Base-by-base conservation (phyloP, 1,284 basidiomycete species). In the Veloporphyrellus conicus region DNA sequence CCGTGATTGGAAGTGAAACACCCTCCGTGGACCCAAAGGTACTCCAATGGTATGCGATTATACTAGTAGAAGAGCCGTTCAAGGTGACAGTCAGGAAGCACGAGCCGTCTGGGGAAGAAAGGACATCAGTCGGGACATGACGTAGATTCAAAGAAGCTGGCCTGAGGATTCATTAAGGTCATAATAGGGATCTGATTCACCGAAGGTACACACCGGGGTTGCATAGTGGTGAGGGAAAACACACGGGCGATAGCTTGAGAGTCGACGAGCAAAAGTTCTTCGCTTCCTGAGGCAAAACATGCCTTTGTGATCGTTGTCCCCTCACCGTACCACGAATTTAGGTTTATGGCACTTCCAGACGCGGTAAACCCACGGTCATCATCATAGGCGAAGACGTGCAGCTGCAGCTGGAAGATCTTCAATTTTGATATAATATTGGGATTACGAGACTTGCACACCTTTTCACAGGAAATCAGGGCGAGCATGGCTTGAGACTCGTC, bases 1-100 rank as follows among this genome's bases (percentile, higher is more conserved):
- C 56, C 2, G 60, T 52, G 16, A 73, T 52, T 19, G 62, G 53
- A 3, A 77, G 56, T 16, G 53, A 36, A n/a, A 75, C 69, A 11
- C 79, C 79, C 11, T 64, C 58, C 1, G 68, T 69, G 1, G 74
- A 73, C 2, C 79, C 79, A 54, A 82, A 81, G 0, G 75, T 79
- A 2, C 63, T 65, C 76, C 76, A 79, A 49, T 82, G 80, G 54
- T 75, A 78, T 6, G 74, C 72, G 4, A 60, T 60, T 10, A 76
- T 48, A 3, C 46, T 47, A 10, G 53, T 35, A 0, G 45, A 49
- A 6, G 51, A 43, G n/a, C 56, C 61, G 20, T 60, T 49, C 7
- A 47, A 41, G 18, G 61, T 60, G 5, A 69, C 57, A 3, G 67
- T 49, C 29, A 80, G 50, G 27, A 82, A 67, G 52, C 78, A 81